A percentile compares a stretch with the other conserved stretches of the same genome.
These are phyloP conservation scores for Didymellaceae sp. DNA, from an alignment of 2,329 filamentous ascomycete genomes.

Conservation along the genomic window DNA sequence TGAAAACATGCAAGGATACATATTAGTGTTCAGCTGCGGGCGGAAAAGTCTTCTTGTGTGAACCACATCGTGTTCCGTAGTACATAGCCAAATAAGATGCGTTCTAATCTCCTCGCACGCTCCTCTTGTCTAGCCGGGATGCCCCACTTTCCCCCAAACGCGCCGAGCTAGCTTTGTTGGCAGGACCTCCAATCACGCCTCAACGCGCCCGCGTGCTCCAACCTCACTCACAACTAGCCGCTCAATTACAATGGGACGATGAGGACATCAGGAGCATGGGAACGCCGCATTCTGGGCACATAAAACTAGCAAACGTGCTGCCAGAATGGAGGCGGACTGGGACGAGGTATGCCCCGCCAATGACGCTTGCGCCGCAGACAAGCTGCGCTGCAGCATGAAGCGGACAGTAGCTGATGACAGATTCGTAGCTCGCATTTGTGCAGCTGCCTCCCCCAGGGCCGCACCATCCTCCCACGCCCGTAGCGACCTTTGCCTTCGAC, in stretches of 20 bases:
- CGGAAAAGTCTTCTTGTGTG: not conserved
- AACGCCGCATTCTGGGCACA: slow-evolving; percentile 20
- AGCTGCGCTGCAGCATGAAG: not conserved
- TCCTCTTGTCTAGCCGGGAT: not conserved
- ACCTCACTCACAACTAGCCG: slow-evolving; percentile 27
- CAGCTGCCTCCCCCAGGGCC: slow-evolving; percentile 78
- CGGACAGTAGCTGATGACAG: slow-evolving; percentile 20
- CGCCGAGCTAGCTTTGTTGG: slow-evolving; percentile 13
- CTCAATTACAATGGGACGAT: slow-evolving; percentile 27
- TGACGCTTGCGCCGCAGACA: slow-evolving; percentile 5
- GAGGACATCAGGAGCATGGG: slow-evolving; percentile 38
- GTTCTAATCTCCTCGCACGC: not conserved
- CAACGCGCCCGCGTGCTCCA: slow-evolving; percentile 31
- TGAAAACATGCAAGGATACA: no score
- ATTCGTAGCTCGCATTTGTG: slow-evolving; percentile 75
- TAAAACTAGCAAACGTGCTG: slow-evolving; percentile 31
- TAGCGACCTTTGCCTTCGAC: slow-evolving; percentile 87
- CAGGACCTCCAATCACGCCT: slow-evolving; percentile 17
- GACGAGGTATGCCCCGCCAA: slow-evolving; percentile 51
- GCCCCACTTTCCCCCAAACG: not conserved
- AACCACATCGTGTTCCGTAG: not conserved
- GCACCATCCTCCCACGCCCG: slow-evolving; percentile 69
- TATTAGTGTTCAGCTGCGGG: no score
- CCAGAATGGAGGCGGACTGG: slow-evolving; percentile 60
- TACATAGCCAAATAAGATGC: not conserved